These are phyloP conservation scores for Colletotrichum eleusines DNA, from an alignment of 2,329 filamentous ascomycete genomes.

Conservation along the genomic window DNA sequence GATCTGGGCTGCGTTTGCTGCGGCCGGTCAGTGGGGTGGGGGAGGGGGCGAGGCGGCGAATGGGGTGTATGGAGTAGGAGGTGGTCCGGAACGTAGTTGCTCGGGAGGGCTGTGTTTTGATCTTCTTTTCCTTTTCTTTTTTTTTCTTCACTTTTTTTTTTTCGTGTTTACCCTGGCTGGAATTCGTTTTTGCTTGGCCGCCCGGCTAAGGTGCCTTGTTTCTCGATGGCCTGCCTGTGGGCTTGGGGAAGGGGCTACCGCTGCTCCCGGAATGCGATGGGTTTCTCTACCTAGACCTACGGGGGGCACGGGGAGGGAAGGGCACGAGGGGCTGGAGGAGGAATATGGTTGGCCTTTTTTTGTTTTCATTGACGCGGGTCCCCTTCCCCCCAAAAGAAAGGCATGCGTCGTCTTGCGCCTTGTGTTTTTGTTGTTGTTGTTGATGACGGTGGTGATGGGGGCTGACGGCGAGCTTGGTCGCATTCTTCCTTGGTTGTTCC, in stretches of 20 bases:
- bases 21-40: slow-evolving; percentile 14
- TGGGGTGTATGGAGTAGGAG: background rate
- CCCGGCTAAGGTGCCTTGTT: background rate
- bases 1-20: slow-evolving; percentile 21
- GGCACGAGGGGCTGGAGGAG: background rate
- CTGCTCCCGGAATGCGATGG: background rate
- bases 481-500: background rate
- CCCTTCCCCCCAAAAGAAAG: background rate
- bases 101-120: background rate
- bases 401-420: background rate
- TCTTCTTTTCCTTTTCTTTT: background rate
- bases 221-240: background rate
- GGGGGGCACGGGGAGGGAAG: too few relatives aligned
- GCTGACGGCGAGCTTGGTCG: background rate
- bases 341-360: background rate
- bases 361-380: too few relatives aligned
- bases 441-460: background rate
- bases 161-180: background rate
- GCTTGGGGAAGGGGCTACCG: background rate
- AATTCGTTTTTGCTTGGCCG: background rate
- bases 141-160: background rate
- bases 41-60: slow-evolving; percentile 6
- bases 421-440: background rate
- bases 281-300: background rate
- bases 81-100: background rate